phyloP scores from a whole-genome alignment of 2,329 filamentous ascomycete species.

The Coleophoma eucalyptorum region DNA sequence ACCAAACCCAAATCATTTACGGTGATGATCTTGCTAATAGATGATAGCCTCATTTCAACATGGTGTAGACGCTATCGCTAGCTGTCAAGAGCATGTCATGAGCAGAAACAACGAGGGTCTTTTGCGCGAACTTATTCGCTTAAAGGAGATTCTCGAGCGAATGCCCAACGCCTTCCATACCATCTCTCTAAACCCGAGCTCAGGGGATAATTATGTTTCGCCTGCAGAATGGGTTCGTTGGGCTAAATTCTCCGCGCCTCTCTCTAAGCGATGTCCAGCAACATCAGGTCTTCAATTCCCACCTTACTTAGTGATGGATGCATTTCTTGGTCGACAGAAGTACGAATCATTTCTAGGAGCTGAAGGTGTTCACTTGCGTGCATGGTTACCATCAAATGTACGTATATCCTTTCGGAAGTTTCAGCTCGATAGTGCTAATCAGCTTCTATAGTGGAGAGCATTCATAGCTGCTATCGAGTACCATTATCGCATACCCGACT shows the following conservation, averaged over 20 bases:
- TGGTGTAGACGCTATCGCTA: constrained; percentile 46
- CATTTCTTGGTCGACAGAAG: constrained; percentile 47
- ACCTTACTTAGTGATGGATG: constrained; percentile 50
- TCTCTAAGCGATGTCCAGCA: constrained; percentile 46
- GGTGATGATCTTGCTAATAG: not conserved
- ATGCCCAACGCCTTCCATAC: constrained; percentile 52
- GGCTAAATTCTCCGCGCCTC: constrained; percentile 46
- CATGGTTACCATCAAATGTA: constrained; percentile 51
- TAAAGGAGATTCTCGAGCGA: constrained; percentile 49
- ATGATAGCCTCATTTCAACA: constrained; percentile 43
- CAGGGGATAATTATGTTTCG: constrained; percentile 45
- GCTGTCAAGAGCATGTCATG: constrained; percentile 51
- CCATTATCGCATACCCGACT: constrained; percentile 49
- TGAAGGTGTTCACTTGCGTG: constrained; percentile 47
- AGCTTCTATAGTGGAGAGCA: too few relatives aligned
- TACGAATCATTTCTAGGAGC: constrained; percentile 47
- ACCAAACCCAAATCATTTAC: not conserved
- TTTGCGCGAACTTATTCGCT: constrained; percentile 43
- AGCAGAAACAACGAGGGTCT: constrained; percentile 46
- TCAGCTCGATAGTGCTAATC: too few relatives aligned
- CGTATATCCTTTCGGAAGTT: too few relatives aligned
- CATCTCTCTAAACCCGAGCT: constrained; percentile 48
- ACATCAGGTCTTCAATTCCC: constrained; percentile 49
- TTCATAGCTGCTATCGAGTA: constrained; percentile 53
- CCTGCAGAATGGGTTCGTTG: constrained; percentile 45